A percentile compares a stretch with the other conserved stretches of the same genome.
phyloP scores from a whole-genome alignment of 2,329 filamentous ascomycete genomes.

The Chaetothyriales sp. region DNA sequence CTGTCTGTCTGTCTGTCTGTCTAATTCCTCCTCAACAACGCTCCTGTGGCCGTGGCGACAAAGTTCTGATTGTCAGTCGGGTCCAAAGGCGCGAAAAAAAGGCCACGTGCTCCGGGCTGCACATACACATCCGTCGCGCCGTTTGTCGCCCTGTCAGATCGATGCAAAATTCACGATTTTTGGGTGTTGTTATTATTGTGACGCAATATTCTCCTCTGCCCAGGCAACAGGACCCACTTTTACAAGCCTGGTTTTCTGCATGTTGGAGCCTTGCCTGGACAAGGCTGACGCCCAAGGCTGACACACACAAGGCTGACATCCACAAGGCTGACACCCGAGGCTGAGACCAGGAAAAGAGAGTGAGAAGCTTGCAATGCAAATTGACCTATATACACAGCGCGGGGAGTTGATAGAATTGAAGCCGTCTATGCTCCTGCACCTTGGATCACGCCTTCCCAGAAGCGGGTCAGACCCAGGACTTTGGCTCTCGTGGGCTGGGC shows the following conservation, averaged over 20 bases:
- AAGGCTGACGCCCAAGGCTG: not conserved
- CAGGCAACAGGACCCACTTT: not conserved
- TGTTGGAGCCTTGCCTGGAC: not conserved
- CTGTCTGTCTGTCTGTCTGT: too few relatives aligned
- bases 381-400: not conserved
- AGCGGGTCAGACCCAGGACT: constrained; percentile 47
- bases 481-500: constrained; percentile 23
- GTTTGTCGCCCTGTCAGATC: not conserved
- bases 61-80: too few relatives aligned
- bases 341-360: too few relatives aligned
- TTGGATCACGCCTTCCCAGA: constrained; percentile 48
- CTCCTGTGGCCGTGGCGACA: too few relatives aligned
- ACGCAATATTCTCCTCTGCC: not conserved
- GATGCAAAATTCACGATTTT: not conserved
- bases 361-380: too few relatives aligned
- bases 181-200: not conserved
- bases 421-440: constrained; percentile 12
- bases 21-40: too few relatives aligned
- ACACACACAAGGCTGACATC: too few relatives aligned
- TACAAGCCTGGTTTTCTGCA: not conserved
- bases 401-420: not conserved
- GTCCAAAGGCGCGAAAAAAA: too few relatives aligned
- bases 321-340: too few relatives aligned
- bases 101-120: not conserved
- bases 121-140: not conserved